Conservation (phyloP, 257 asterid genomes). For the Solanum neorickii region DNA sequence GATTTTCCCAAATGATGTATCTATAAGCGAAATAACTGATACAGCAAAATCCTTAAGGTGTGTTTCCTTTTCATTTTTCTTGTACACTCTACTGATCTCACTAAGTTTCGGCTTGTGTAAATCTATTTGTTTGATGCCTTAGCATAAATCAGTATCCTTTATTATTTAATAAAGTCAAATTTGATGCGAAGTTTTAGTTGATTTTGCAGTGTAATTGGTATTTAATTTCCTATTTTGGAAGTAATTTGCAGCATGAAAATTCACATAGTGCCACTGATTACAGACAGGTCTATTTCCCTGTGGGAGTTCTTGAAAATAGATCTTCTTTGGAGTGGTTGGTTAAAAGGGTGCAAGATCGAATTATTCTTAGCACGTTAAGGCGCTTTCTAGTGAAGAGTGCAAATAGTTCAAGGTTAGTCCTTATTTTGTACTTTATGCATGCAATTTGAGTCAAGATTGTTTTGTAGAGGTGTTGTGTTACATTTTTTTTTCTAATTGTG, state of each 20-base stretch:
- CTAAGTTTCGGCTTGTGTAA: neutral
- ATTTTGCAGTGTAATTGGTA: neutral
- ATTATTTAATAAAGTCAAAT: neutral
- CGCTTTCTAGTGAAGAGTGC: conserved; percentile 46
- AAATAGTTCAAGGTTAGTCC: conserved; percentile 59
- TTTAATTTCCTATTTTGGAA: neutral
- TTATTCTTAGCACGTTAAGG: conserved; percentile 57
- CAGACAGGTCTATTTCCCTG: conserved; percentile 38
- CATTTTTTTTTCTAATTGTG: neutral
- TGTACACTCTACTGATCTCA: neutral
- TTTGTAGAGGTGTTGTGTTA: neutral
- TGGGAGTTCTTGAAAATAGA: conserved; percentile 26
- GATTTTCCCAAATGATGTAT: conserved; percentile 82
- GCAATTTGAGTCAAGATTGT: neutral
- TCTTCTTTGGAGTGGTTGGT: conserved; percentile 68
- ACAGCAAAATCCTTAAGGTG: conserved; percentile 63
- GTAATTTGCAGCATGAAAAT: neutral
- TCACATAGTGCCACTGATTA: conserved; percentile 10
- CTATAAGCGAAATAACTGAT: conserved; percentile 53
- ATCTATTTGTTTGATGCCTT: neutral
- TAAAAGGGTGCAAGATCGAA: conserved; percentile 72
- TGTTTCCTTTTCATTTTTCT: neutral
- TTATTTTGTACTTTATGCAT: neutral
- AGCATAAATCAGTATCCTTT: neutral
- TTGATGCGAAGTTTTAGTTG: neutral